A percentile compares a stretch with the other conserved stretches of the same genome.
Conservation (phyloP, 176 grass and related monocot genomes). For the Oryza officinalis region DNA sequence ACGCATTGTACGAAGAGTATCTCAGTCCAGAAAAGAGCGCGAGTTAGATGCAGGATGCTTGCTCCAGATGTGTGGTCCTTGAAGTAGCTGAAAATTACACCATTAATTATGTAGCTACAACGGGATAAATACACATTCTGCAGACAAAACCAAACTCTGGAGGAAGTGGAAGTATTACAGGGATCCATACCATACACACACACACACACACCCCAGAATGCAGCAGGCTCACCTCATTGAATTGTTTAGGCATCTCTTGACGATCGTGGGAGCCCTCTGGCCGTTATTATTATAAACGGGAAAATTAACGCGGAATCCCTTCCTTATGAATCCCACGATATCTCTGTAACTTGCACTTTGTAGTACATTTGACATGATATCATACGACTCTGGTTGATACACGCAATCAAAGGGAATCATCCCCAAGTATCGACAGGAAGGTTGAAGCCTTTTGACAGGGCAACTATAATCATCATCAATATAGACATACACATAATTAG, state of each 20-base stretch:
- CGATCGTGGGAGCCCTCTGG: too few species aligned
- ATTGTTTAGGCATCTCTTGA: not conserved
- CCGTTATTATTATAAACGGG: too few species aligned
- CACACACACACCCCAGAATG: too few species aligned
- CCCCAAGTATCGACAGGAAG: constrained; percentile 38
- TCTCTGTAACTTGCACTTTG: not conserved
- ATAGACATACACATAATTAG: too few species aligned
- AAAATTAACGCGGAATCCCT: not conserved
- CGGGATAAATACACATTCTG: too few species aligned
- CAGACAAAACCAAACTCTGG: too few species aligned
- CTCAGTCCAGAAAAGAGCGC: not conserved
- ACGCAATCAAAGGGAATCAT: not conserved
- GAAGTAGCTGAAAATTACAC: not conserved
- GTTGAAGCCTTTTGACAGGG: not conserved
- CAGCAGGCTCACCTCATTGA: not conserved
- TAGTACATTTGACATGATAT: too few species aligned
- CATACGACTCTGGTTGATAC: not conserved
- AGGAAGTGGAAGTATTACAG: not conserved
- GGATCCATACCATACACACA: too few species aligned
- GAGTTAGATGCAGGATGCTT: not conserved
- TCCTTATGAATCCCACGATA: not conserved
- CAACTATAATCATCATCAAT: too few species aligned
- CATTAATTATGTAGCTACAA: not conserved
- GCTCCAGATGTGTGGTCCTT: not conserved
- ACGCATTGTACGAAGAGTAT: not conserved